Evolutionary conservation across 1,139 yeast genomes (phyloP).

Genomic region (Eremothecium cymbalariae): DNA sequence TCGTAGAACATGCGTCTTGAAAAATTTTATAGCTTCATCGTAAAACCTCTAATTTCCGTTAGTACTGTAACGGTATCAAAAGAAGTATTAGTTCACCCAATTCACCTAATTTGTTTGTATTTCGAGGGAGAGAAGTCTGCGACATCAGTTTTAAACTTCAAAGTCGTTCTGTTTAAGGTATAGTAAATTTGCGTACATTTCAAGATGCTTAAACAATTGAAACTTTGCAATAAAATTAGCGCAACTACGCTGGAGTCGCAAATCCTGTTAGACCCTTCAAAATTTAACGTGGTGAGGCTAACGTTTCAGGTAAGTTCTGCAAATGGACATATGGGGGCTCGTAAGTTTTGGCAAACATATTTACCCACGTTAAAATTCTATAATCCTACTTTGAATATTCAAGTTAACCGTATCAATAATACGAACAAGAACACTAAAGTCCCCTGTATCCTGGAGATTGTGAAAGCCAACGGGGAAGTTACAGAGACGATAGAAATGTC

Average conservation of each 20-base stretch:
- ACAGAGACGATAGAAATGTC: conserved; percentile 25
- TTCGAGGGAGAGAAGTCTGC: too few relatives aligned
- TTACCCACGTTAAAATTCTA: conserved; percentile 76
- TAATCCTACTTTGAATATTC: conserved; percentile 60
- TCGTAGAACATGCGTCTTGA: too few relatives aligned
- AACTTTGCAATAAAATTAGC: conserved; percentile 24
- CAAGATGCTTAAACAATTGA: conserved; percentile 23
- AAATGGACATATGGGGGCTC: conserved; percentile 47
- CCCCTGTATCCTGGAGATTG: conserved; percentile 25
- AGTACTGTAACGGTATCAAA: too few relatives aligned
- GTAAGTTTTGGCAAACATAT: conserved; percentile 62
- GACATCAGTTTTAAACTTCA: too few relatives aligned
- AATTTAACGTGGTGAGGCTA: conserved; percentile 31
- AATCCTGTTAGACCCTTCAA: conserved; percentile 21
- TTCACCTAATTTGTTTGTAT: too few relatives aligned
- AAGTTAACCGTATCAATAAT: conserved; percentile 49
- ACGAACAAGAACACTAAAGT: conserved; percentile 27
- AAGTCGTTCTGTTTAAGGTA: too few relatives aligned
- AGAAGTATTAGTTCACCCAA: too few relatives aligned
- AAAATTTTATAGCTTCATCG: too few relatives aligned
- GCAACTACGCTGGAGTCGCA: conserved; percentile 26
- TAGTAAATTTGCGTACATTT: too few relatives aligned
- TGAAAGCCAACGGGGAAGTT: conserved; percentile 24
- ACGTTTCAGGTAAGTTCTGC: conserved; percentile 39
- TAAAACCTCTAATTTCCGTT: too few relatives aligned